Base-by-base conservation (phyloP, 2,329 filamentous ascomycete species). In the Colletotrichum sp. region DNA sequence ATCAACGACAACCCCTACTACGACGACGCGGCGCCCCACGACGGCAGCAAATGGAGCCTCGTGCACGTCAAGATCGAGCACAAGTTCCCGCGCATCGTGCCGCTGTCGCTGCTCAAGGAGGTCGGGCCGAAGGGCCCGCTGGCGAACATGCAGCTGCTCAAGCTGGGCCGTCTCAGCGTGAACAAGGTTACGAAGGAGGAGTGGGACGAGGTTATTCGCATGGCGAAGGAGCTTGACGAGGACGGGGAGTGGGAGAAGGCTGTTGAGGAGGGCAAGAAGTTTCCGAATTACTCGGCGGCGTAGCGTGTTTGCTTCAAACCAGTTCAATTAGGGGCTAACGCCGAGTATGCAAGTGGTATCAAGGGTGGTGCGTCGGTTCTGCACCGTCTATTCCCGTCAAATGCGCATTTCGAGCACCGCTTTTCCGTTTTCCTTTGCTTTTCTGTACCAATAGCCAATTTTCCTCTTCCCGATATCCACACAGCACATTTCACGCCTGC, bases 41-140 rank as follows among this genome's bases (percentile, higher is more conserved):
- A 86, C 7, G 86, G 86, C 12, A 91, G 78, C 87, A 90, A 70
- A 80, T 99, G 97, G 97, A 95, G 93, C 69, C 91, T 97, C 21
- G 97, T 99, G 2, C 94, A 98, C 77, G 96, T 99, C 64, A 90
- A 93, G 80, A 98, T 98, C 83, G 92, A 94, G 73, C 93, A 92
- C 83, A 98, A 98, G 84, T 96, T 99, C 79, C 87, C 89, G 3
- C 72, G 61, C 34, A 77, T 78, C 57, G 89, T 92, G 16, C 90
- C 92, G 1, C 90, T 99, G 72, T 90, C 90, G 7, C 89, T 98
- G 67, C 89, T 98, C 68, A 90, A 91, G 77, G 92, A 95, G 78
- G 89, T 98, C 60, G 93, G 94, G 70, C 82, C 84, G 0, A 90
- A 89, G 0, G 85, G 90, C 10, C 88, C 91, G 8, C 86, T 98